A percentile compares a stretch with the other conserved stretches of the same genome.
Conservation (phyloP, 768 basidiomycete genomes). For the Collybiopsis luxurians region DNA sequence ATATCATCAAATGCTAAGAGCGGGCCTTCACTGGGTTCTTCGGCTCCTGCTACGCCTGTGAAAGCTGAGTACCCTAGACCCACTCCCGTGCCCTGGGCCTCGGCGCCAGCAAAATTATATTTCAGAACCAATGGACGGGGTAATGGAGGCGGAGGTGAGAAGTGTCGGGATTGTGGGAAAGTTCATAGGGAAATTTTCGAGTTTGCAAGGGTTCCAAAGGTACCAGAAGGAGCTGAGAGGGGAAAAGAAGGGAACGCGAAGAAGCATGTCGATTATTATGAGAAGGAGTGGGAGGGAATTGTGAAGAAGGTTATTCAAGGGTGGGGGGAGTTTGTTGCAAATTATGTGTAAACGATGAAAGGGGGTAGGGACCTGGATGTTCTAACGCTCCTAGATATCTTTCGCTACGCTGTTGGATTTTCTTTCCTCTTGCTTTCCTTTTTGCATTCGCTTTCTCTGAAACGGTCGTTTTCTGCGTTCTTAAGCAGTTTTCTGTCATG, state of each 20-base stretch:
- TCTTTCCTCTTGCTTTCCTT: no score
- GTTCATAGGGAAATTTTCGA: constrained; percentile 80
- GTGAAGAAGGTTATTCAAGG: constrained; percentile 75
- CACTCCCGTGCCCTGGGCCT: no score
- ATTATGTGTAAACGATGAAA: constrained; percentile 29
- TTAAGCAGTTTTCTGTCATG: no score
- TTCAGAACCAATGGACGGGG: constrained; percentile 18
- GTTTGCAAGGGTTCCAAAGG: constrained; percentile 53
- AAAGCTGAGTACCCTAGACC: no score
- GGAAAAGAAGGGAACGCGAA: background rate
- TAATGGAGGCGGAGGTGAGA: constrained; percentile 15
- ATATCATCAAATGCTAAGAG: no score
- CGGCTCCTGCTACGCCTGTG: no score
- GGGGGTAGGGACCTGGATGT: background rate
- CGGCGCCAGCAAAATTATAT: no score
- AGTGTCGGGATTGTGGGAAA: constrained; percentile 42
- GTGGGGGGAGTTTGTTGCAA: constrained; percentile 66
- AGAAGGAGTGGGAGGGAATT: constrained; percentile 71
- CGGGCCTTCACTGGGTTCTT: no score
- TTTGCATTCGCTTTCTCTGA: no score
- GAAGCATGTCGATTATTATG: constrained; percentile 34
- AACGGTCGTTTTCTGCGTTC: no score
- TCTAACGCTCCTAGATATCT: background rate
- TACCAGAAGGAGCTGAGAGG: constrained; percentile 20
- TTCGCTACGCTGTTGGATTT: no score